Evolutionary conservation across 768 basidiomycete genomes (phyloP).

Genomic region (Leccinum variicolor): DNA sequence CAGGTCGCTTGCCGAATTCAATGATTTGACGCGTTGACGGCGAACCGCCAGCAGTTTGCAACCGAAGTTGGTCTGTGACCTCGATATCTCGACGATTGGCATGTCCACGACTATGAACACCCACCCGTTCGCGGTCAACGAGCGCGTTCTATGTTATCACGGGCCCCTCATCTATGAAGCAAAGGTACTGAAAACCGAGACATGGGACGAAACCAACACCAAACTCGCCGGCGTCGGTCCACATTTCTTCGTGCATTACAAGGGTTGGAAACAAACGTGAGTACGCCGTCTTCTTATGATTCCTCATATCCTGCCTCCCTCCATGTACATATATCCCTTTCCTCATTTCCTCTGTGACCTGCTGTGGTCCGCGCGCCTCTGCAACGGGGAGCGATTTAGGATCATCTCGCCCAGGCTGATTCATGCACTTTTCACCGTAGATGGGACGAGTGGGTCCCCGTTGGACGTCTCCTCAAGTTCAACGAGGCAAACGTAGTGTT

Average conservation of each 20-base stretch:
- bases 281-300: constrained; percentile 14
- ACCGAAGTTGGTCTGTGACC: too few species aligned
- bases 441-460: constrained; percentile 67
- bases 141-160: constrained; percentile 90
- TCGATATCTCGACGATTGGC: too few species aligned
- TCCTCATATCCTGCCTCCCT: background rate
- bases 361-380: background rate
- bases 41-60: too few species aligned
- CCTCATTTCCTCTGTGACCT: background rate
- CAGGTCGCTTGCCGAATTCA: too few species aligned
- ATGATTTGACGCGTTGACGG: too few species aligned
- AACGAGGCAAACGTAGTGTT: constrained; percentile 76
- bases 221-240: constrained; percentile 61
- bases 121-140: constrained; percentile 52
- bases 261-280: constrained; percentile 98
- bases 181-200: constrained; percentile 73
- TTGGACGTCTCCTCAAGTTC: constrained; percentile 73
- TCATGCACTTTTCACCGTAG: background rate
- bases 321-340: background rate
- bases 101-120: constrained; percentile 13
- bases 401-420: background rate
- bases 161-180: constrained; percentile 96
- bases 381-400: background rate
- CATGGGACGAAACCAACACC: constrained; percentile 61
- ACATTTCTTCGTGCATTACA: constrained; percentile 97